Evolutionary conservation across 1,284 basidiomycete species (phyloP).

Genomic region (Tilletia horrida): DNA sequence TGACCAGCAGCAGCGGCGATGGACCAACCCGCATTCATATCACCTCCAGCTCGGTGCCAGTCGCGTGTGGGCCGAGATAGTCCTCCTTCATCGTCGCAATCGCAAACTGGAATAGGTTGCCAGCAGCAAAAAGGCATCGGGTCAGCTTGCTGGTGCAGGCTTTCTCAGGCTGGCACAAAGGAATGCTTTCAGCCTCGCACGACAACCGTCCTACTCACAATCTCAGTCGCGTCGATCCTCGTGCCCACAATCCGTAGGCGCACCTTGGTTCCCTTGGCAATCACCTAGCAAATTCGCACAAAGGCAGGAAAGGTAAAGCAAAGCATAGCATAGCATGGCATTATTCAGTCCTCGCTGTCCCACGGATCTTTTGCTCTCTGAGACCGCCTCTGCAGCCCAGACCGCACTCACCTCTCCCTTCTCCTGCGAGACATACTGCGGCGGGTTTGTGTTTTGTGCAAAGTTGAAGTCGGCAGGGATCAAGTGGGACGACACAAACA

Average conservation of each 20-base stretch:
- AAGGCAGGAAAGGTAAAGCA: not conserved
- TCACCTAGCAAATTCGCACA: slow-evolving; percentile 19
- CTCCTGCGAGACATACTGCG: slow-evolving; percentile 43
- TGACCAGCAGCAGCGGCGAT: too few species aligned
- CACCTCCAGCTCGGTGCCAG: not conserved
- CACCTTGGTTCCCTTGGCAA: slow-evolving; percentile 83
- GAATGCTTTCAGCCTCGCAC: not conserved
- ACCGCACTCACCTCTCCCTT: slow-evolving; percentile 15
- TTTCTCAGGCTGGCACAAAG: not conserved
- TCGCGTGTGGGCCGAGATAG: slow-evolving; percentile 39
- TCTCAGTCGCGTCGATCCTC: slow-evolving; percentile 93
- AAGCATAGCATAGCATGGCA: not conserved
- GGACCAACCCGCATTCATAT: too few species aligned
- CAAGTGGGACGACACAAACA: slow-evolving; percentile 78
- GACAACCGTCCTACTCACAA: slow-evolving; percentile 56
- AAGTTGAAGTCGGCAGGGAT: slow-evolving; percentile 61
- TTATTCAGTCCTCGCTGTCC: too few species aligned
- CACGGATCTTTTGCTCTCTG: too few species aligned
- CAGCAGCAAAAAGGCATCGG: not conserved
- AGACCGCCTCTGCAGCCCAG: not conserved
- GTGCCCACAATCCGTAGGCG: slow-evolving; percentile 95
- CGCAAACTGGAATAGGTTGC: slow-evolving; percentile 34
- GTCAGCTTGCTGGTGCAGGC: not conserved
- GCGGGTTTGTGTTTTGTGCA: slow-evolving; percentile 52
- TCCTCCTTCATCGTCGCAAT: slow-evolving; percentile 55